A percentile compares a stretch with the other conserved stretches of the same genome.
Evolutionary conservation across 805 yeast species (phyloP).

Genomic region (Candida ovalis): DNA sequence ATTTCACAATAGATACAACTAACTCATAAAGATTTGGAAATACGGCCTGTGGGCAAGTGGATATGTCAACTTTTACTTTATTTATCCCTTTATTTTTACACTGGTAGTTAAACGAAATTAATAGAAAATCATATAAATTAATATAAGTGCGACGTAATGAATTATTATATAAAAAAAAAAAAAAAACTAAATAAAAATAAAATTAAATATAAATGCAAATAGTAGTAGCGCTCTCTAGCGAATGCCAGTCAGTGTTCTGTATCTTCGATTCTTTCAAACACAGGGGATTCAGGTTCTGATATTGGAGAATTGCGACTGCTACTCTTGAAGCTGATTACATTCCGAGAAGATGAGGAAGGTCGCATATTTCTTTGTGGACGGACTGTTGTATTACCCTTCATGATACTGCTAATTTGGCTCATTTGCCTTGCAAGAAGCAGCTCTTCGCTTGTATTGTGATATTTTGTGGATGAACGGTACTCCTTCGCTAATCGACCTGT

Average conservation of each 20-base stretch:
- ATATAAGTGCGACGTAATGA: too few relatives aligned
- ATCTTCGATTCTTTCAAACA: not conserved
- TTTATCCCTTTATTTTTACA: too few relatives aligned
- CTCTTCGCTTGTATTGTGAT: too few relatives aligned
- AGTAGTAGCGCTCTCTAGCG: not conserved
- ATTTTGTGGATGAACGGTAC: too few relatives aligned
- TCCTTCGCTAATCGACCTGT: not conserved
- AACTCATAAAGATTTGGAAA: too few relatives aligned
- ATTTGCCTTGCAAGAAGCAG: not conserved
- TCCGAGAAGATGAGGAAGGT: not conserved
- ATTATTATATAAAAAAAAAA: too few relatives aligned
- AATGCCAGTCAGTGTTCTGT: not conserved
- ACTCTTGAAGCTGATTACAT: not conserved
- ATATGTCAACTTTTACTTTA: too few relatives aligned
- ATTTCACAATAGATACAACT: not conserved
- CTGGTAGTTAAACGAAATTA: too few relatives aligned
- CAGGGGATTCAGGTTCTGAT: not conserved
- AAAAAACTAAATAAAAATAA: too few relatives aligned
- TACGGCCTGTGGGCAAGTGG: too few relatives aligned
- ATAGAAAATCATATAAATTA: too few relatives aligned
- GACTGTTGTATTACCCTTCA: not conserved
- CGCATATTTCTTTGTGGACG: not conserved
- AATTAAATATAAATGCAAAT: not conserved
- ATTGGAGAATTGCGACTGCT: not conserved
- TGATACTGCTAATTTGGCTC: not conserved